Evolutionary conservation across 371 early-diverging fungal genomes (phyloP), one percentile per base, ranked within the genome.

Genomic region (Phascolomyces articulosus): DNA sequence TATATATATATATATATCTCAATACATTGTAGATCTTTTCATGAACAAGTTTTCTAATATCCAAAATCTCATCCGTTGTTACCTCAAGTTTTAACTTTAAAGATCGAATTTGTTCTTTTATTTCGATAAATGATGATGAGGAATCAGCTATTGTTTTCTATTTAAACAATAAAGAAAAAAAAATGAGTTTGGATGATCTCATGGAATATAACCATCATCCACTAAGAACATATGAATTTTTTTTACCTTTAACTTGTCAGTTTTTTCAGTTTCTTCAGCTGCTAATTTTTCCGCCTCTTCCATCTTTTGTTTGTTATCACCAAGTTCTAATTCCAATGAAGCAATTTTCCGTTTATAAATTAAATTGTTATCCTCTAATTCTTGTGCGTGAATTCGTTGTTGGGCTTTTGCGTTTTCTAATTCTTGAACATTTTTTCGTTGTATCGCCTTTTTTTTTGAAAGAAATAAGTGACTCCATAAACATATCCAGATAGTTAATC

Each of bases 301-400:
- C 26, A 71, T 28, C 59, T 63, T 60, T 1, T 64, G 61, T 47
- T 60, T 62, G 4, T 54, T 60, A 40, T 76, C 70, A 26, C 24
- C 40, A 18, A 67, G 64, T 40, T 79, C 80, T 9, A 72, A 58
- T 55, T 76, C 70, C 13, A 71, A 56, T 11, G 69, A 60, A 8
- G 63, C 57, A 3, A 72, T 58, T 23, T 69, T 64, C 16, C 77
- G 67, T 21, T 65, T 66, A 40, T 62, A 64, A 3, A 74, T 74
- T 26, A 79, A 38, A 2, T 63, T 65, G 8, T 74, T 66, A 29
- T 79, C 80, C 58, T 74, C 71, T 10, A 79, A 26, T 40, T 67
- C 67, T 56, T 78, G 79, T 18, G 53, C 60, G 40, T 75, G 72
- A 16, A 78, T 70, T 10, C 75, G 66, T n/a, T 73, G 79, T 23